Conservation (phyloP, 805 yeast genomes). For the Tetrapisispora phaffii region DNA sequence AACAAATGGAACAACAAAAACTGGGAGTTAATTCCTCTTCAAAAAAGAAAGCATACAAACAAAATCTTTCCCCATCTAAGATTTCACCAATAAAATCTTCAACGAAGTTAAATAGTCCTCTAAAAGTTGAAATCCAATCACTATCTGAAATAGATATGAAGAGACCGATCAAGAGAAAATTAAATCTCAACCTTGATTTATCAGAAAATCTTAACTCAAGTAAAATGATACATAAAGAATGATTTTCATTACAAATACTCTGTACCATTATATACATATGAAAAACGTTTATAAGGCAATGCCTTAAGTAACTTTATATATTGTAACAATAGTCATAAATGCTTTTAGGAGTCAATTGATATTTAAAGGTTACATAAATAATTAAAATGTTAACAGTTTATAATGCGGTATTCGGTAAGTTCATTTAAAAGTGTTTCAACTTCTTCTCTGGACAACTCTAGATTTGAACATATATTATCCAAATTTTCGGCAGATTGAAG, state of each 20-base stretch:
- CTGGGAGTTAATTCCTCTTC: background rate
- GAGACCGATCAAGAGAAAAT: background rate
- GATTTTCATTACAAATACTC: background rate
- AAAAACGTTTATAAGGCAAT: background rate
- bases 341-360: background rate
- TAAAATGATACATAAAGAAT: background rate
- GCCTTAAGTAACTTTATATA: background rate
- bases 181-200: background rate
- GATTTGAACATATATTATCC: conserved; percentile 63
- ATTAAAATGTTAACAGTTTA: conserved; percentile 28
- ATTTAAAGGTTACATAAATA: background rate
- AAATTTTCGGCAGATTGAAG: conserved; percentile 45
- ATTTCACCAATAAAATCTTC: background rate
- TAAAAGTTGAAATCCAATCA: background rate
- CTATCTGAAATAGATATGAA: background rate
- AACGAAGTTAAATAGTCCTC: background rate
- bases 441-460: conserved; percentile 45
- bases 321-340: conserved; percentile 3
- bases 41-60: conserved; percentile 5
- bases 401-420: conserved; percentile 42
- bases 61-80: conserved; percentile 1
- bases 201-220: background rate
- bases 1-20: conserved; percentile 4
- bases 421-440: conserved; percentile 40
- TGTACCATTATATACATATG: too few species aligned